Evolutionary conservation across 2,329 filamentous ascomycete species (phyloP).

Genomic region (Arthrinium phaeospermum): DNA sequence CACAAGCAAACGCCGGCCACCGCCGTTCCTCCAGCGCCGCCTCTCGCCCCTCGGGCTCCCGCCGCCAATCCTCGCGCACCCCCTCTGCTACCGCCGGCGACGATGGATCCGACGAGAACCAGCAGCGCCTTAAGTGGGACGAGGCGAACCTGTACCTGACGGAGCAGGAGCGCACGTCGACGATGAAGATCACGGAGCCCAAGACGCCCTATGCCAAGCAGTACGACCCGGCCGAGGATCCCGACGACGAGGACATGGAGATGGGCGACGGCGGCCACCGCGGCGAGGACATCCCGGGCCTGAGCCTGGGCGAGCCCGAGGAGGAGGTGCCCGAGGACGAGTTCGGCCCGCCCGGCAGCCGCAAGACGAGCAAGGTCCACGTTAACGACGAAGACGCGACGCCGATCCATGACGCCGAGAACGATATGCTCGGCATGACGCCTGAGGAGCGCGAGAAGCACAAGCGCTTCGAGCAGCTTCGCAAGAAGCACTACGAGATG

Average conservation of each 20-base stretch:
- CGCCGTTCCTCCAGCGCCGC: slow-evolving; percentile 81
- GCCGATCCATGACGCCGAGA: slow-evolving; percentile 66
- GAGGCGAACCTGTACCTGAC: slow-evolving; percentile 97
- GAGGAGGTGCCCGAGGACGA: slow-evolving; percentile 64
- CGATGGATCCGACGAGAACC: slow-evolving; percentile 57
- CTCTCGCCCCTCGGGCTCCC: slow-evolving; percentile 66
- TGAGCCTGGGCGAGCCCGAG: slow-evolving; percentile 93
- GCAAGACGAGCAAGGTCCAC: slow-evolving; percentile 71
- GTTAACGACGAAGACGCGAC: slow-evolving; percentile 67
- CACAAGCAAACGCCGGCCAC: slow-evolving; percentile 89
- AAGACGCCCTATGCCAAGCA: slow-evolving; percentile 96
- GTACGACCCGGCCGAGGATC: slow-evolving; percentile 89
- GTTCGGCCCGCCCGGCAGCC: slow-evolving; percentile 40
- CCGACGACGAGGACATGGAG: slow-evolving; percentile 78
- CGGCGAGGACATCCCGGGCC: slow-evolving; percentile 83
- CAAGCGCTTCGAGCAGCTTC: slow-evolving; percentile 83
- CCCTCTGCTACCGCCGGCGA: slow-evolving; percentile 51
- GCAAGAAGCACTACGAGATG: slow-evolving; percentile 99
- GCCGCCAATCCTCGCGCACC: slow-evolving; percentile 69
- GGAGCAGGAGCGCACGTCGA: slow-evolving; percentile 91
- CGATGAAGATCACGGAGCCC: slow-evolving; percentile 99
- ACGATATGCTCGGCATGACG: slow-evolving; percentile 58
- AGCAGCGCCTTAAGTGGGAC: slow-evolving; percentile 92
- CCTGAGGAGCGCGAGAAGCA: slow-evolving; percentile 89
- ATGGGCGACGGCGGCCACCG: slow-evolving; percentile 56